Evolutionary conservation across 495 filamentous ascomycete species (phyloP), one percentile per base, ranked within the genome.

Genomic region (Daldinia grandis): DNA sequence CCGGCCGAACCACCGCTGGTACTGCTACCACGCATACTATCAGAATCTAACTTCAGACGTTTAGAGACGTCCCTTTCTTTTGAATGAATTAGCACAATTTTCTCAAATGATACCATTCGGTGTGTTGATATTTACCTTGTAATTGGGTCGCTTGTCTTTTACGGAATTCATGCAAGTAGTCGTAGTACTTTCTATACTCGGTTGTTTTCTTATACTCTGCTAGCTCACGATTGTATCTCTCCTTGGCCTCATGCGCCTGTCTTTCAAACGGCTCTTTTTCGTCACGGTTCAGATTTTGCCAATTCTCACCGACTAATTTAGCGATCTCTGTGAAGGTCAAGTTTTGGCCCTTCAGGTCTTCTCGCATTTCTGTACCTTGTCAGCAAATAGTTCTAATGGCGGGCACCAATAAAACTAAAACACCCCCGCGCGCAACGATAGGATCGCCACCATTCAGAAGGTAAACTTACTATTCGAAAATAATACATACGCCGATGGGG

Each of bases 271-370:
- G 84, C 72, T 93, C 91, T 73, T 91, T 91, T 58, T 88, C 87
- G 7, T 82, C 78, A 2, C 88, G 81, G 10, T 83, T 79, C 5
- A 94, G 79, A 49, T 86, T 86, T 73, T 93, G 92, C 91, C 91
- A 94, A 68, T 89, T 85, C 74, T 93, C 92, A 15, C 91, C 91
- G 3, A 94, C 92, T 5, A 91, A 82, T 75, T 94, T 93, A 12
- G 91, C 91, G 66, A 94, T 93, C 62, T 93, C 91, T 8, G 92
- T 92, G 76, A 94, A 94, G 7, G 89, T 90, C 51, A 93, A 72
- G 61, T 90, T 89, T 55, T 89, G 88, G 5, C 87, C 89, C 72
- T 90, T 92, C 25, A 94, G 79, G 38, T 89, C 86, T 62, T 93
- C 91, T 62, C 91, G 85, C 78, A 92, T 89, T 75, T 91, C 90